Base-by-base conservation (phyloP, 108 stramenopile genomes). In the Cyclostephanos tholiformis region DNA sequence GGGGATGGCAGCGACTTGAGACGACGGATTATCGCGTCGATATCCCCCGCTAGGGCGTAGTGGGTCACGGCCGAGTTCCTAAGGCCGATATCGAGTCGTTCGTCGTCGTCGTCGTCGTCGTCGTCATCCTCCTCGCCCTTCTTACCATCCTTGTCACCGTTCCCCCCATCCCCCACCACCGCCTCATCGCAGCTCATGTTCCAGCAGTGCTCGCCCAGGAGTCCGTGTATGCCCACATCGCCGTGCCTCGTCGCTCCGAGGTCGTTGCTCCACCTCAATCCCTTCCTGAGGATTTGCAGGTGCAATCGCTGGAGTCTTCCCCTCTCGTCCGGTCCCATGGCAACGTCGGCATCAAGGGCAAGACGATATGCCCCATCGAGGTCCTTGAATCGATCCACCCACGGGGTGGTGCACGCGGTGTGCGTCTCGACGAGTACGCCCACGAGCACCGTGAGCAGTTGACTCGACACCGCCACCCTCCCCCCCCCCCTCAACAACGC, bases 11-110 rank as follows among this genome's bases (percentile, higher is more conserved):
- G 65, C 11, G 85, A 76, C 58, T 86, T 83, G 60, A 95, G 77
- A 77, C 82, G 85, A 19, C 76, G 83, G 7, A 86, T 41, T 74
- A 95, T 91, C 38, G 46, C 58, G 22, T 68, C 61, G 4, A 87
- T 85, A 53, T 92, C 72, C 79, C 91, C 93, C 1, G 93, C 93
- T 65, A 92, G 67, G 6, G 80, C 84, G 79, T 88, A 90, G 80
- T 91, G 88, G 13, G 86, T 85, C 36, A 95, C 86, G 17, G 91
- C 89, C 52, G 92, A 91, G 46, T 83, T 82, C 36, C 84, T 77
- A n/a, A 90, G 79, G 27, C 79, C 86, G 51, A 82, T 65, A 39
- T 79, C 61, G 26, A 83, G 85, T 25, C 79, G 71, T 26, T 84
- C 89, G 10, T 85, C 90, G 7, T 87, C 87, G 7, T 84, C 85